Base-by-base conservation (phyloP, 345 rosid genomes). In the Murraya paniculata region DNA sequence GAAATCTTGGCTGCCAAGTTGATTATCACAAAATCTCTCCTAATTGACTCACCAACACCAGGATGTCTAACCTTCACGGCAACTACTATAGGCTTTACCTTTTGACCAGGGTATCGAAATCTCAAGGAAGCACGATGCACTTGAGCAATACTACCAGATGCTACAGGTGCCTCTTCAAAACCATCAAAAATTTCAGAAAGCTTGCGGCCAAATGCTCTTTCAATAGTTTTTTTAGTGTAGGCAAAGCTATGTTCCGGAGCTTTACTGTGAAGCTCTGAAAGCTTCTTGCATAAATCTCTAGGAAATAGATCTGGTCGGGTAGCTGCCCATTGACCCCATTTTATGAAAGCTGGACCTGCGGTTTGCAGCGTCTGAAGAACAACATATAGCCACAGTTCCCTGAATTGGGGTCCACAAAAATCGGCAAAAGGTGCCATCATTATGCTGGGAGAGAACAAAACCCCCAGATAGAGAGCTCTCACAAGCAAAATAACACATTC, bases 1-100 rank as follows among this genome's bases (percentile, higher is more conserved):
- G 97, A 94, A 25, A 87, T 50, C 85, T 87, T 97, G 4, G 97
- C 98, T 13, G 78, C 92, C 21, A 85, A 64, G 86, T 94, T 97
- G 66, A 94, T 94, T 30, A 97, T 90, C 73, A 82, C 82, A 79
- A 97, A 97, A 83, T 97, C 99, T 85, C 96, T 88, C 65, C 89
- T 88, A 83, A 94, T 97, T 18, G 96, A 91, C 64, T 97, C 95
- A 33, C 98, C 98, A 55, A 94, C 99, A 78, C 88, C 94, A 30
- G 98, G 99, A 88, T 97, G 99, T 81, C 99, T 91, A 83, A 94
- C 99, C 88, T 97, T 97, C 7, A 97, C 98, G 62, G 99, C 98
- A 76, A 97, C 99, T 72, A 85, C 87, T 35, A 87, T 87, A 13
- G 97, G 91, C 80, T 91, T 94, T 4, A 61, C 77, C 82, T 81